A percentile compares a stretch with the other conserved stretches of the same genome.
Conservation (phyloP, 2,329 filamentous ascomycete species). For the Hypoxylon rubiginosum region DNA sequence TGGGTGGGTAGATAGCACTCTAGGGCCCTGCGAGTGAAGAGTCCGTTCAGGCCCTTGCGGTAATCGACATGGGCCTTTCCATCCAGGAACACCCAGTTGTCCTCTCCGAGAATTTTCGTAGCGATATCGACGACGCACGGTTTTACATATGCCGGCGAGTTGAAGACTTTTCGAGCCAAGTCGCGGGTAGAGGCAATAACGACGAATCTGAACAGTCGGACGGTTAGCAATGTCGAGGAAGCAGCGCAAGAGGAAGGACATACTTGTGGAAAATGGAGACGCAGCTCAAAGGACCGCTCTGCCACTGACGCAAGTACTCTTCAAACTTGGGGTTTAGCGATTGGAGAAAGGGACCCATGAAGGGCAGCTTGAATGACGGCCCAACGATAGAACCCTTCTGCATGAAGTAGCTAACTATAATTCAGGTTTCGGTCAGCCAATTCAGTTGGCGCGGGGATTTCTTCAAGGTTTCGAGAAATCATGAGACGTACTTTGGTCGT, state of each 20-base stretch:
- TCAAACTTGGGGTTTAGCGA: constrained; percentile 93
- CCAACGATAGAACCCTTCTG: constrained; percentile 83
- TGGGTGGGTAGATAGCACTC: constrained; percentile 90
- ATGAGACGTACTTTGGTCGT: constrained; percentile 84
- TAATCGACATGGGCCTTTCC: constrained; percentile 96
- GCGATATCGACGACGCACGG: constrained; percentile 96
- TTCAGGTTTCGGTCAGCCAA: constrained; percentile 32
- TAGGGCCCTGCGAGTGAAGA: constrained; percentile 93
- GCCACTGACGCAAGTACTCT: constrained; percentile 93
- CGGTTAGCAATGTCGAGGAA: neutral
- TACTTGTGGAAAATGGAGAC: constrained; percentile 99
- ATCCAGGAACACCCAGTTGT: constrained; percentile 98
- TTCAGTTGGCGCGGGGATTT: constrained; percentile 22
- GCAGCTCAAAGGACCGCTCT: constrained; percentile 90
- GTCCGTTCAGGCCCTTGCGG: constrained; percentile 93
- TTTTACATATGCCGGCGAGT: constrained; percentile 91
- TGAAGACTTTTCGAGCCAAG: constrained; percentile 96
- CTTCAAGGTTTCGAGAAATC: neutral
- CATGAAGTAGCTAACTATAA: constrained; percentile 78
- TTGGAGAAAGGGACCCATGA: constrained; percentile 95
- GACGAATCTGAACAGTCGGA: constrained; percentile 77
- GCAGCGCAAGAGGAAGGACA: constrained; percentile 47
- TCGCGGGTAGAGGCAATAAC: constrained; percentile 96
- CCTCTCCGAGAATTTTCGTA: constrained; percentile 89
- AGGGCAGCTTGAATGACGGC: constrained; percentile 81